Evolutionary conservation across 306 rosid genomes (phyloP).

Genomic region (Cyclanthera cordifolia): DNA sequence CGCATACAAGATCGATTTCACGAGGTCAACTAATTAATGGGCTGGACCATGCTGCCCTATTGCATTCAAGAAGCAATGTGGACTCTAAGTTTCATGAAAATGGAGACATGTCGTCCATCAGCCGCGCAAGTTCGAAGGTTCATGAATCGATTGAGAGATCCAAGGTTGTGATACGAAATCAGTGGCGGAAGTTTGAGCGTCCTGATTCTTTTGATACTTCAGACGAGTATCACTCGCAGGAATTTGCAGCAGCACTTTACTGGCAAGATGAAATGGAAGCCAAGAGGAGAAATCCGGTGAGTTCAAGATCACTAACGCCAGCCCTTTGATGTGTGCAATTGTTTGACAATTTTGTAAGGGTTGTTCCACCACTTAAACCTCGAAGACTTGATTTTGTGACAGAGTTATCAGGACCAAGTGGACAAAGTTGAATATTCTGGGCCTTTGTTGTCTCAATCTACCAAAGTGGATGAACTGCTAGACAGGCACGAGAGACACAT

Average conservation of each 20-base stretch:
- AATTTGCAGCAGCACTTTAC: conserved; percentile 56
- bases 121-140: conserved; percentile 39
- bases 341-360: not conserved
- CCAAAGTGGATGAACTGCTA: conserved; percentile 79
- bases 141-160: conserved; percentile 49
- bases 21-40: conserved; percentile 56
- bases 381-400: conserved; percentile 17
- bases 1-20: conserved; percentile 68
- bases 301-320: conserved; percentile 19
- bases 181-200: conserved; percentile 81
- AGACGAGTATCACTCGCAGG: conserved; percentile 87
- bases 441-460: conserved; percentile 73
- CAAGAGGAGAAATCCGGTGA: conserved; percentile 66
- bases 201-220: conserved; percentile 91
- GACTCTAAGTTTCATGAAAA: conserved; percentile 38
- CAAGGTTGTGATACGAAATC: conserved; percentile 60
- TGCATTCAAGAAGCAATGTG: conserved; percentile 37
- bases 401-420: conserved; percentile 67
- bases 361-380: not conserved
- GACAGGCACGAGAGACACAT: conserved; percentile 87
- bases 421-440: conserved; percentile 92
- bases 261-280: conserved; percentile 54
- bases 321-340: conserved; percentile 8
- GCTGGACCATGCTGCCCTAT: conserved; percentile 34
- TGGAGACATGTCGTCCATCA: conserved; percentile 29